These are phyloP conservation scores for Clarkia xantiana DNA, from an alignment of 345 rosid species.

Conservation along the genomic window DNA sequence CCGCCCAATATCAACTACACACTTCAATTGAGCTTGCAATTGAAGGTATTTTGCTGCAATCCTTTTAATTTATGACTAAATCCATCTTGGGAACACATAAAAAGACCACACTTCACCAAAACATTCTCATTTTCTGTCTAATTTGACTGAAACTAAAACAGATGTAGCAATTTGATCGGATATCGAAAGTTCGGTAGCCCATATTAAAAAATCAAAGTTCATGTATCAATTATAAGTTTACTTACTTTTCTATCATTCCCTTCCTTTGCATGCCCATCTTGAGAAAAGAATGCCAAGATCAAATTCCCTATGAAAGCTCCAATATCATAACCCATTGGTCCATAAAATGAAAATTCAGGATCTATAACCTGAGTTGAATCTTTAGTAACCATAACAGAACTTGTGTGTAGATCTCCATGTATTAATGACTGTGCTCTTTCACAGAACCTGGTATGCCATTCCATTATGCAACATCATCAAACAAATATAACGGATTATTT, in stretches of 20 bases:
- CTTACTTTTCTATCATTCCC: constrained; percentile 54
- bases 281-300: constrained; percentile 77
- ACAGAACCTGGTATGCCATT: constrained; percentile 51
- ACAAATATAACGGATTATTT: neutral
- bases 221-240: too few species aligned
- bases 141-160: too few species aligned
- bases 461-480: constrained; percentile 5
- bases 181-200: too few species aligned
- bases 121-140: too few species aligned
- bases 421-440: constrained; percentile 86
- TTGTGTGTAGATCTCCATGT: constrained; percentile 95
- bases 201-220: too few species aligned
- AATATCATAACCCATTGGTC: constrained; percentile 90
- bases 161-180: too few species aligned
- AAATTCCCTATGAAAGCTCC: constrained; percentile 90
- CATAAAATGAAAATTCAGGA: constrained; percentile 83
- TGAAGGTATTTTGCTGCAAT: too few species aligned
- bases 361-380: constrained; percentile 86
- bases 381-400: constrained; percentile 80
- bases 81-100: too few species aligned
- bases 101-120: too few species aligned
- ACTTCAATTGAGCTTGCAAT: too few species aligned
- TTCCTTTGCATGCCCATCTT: constrained; percentile 68
- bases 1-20: too few species aligned
- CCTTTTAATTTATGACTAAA: too few species aligned